Evolutionary conservation across 495 filamentous ascomycete species (phyloP), one percentile per base, ranked within the genome.

Genomic region (Aspergillus leporis): DNA sequence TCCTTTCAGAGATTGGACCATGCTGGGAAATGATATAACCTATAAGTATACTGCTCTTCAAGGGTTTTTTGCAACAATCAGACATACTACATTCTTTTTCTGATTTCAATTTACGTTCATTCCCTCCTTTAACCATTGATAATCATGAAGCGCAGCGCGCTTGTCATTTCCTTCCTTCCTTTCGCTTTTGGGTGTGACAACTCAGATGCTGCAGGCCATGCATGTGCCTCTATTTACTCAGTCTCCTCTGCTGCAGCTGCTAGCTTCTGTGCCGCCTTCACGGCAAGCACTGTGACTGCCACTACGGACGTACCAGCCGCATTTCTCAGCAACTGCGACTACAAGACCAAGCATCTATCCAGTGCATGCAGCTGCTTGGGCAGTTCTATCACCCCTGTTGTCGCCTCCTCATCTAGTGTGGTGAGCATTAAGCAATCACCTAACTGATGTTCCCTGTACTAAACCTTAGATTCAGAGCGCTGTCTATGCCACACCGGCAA

Each of bases 321-420:
- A 5, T 67, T 71, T 54, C 66, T 65, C 12, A 60, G 61, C 9
- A 61, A 61, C 34, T 71, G 68, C 59, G 61, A 67, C 22, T 62
- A 55, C 52, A 66, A 67, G 19, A 56, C 59, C 18, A 66, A 62
- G 51, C 64, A 68, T n/a, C 55, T 71, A 12, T 71, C 68, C 19
- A 71, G 68, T 58, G 68, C 68, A 10, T 71, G 68, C 52, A 71
- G 64, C 61, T 71, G 68, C 38, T 62, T 71, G 30, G 66, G 62
- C n/a, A 63, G 62, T 14, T 63, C 59, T 10, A 28, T 47, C 40
- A 49, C 52, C 19, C 57, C 53, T 57, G 28, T 40, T 19, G 25
- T 45, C 52, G 45, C 57, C 6, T 43, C 55, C 1, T 57, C 62
- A 46, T 32, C 40, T 21, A 51, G 34, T 22, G 25, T 25, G 32